Evolutionary conservation across 345 rosid genomes (phyloP).

Genomic region (Salix koriyanagi): DNA sequence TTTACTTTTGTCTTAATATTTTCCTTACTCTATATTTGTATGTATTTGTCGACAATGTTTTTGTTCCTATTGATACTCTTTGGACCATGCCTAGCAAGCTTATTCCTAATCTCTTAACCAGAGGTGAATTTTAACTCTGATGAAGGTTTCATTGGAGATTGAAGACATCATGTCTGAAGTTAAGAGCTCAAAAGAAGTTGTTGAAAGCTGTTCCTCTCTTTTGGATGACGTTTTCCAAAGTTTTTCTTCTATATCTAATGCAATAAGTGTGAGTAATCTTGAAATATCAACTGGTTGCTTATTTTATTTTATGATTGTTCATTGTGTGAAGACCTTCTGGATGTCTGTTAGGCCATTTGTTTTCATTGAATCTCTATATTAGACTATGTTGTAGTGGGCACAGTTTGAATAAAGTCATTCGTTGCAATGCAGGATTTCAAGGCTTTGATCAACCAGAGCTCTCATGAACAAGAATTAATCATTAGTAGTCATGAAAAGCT

Average conservation of each 20-base stretch:
- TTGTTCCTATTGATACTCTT: neutral
- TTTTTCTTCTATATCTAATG: conserved; percentile 36
- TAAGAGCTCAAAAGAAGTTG: conserved; percentile 38
- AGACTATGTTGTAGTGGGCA: neutral
- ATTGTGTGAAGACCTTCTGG: neutral
- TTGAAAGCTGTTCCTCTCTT: conserved; percentile 41
- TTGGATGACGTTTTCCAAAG: conserved; percentile 58
- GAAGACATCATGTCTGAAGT: conserved; percentile 51
- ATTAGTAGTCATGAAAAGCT: conserved; percentile 38
- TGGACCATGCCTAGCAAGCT: conserved; percentile 5
- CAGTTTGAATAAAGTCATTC: neutral
- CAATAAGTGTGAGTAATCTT: conserved; percentile 52
- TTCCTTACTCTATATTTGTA: neutral
- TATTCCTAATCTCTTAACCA: conserved; percentile 24
- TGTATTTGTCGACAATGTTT: neutral
- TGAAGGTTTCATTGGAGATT: conserved; percentile 48
- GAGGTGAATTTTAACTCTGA: conserved; percentile 33
- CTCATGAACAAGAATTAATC: conserved; percentile 45
- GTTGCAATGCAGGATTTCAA: conserved; percentile 56
- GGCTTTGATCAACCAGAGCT: conserved; percentile 37
- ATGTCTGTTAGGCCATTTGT: neutral
- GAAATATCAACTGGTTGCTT: neutral
- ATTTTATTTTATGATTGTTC: neutral
- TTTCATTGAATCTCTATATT: neutral
- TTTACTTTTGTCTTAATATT: conserved; percentile 3